Base-by-base conservation (phyloP, 805 yeast genomes). In the Myxozyma kluyveri region DNA sequence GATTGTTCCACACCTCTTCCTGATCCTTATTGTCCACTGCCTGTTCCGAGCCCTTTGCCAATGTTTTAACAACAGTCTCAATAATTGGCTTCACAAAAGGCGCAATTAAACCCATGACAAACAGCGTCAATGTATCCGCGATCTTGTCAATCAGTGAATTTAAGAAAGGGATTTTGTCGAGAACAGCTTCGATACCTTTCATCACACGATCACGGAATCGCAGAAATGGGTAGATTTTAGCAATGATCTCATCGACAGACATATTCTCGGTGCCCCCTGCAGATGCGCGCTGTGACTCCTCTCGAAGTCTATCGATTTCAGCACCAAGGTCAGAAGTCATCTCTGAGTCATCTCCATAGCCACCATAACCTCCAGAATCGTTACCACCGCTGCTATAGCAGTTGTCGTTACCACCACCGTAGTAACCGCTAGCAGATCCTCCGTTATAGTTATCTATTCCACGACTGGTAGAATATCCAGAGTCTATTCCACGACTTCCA, bases 1-100 rank as follows among this genome's bases (percentile, higher is more conserved):
- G 56, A 45, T 57, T 47, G 27, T 57, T 53, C 63, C 63, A 60
- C 27, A 60, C 63, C 47, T 56, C 56, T 24, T 53, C 57, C 50
- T 60, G 63, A 17, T 60, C 63, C 6, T 57, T 63, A 14, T 56
- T 54, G 22, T 41, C 41, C 12, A 59, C 61, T 9, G 53, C 57
- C 40, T 29, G 33, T 19, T 45, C 41, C 14, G 63, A 47, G 14
- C 63, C 62, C 4, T 56, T 38, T 32, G 47, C 50, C 23, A 60
- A 60, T 49, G 4, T 43, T 46, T 19, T 59, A 47, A 24, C n/a
- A n/a, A n/a, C n/a, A n/a, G n/a, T n/a, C n/a, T n/a, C n/a, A n/a
- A 60, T 44, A 23, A 60, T 23, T n/a, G 63, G 63, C 51, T 45
- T 48, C 23, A 60, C 45, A 18, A 61, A 51, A 14, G 63, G 63